Conservation (phyloP, 1,284 basidiomycete genomes). For the Laetiporus sulphureus region DNA sequence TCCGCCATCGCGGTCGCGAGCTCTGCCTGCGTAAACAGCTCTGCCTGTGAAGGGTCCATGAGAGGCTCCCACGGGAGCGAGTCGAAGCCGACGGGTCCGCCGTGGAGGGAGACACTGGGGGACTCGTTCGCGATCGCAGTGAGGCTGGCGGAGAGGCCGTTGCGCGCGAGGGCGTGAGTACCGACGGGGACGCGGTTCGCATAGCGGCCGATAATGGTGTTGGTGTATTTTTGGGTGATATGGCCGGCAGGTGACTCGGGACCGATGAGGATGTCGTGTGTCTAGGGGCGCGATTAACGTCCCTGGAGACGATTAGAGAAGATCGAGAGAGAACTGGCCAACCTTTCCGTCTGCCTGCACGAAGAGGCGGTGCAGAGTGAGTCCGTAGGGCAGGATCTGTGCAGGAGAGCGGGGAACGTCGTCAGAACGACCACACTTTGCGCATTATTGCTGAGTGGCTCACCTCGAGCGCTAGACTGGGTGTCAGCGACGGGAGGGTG, state of each 20-base stretch:
- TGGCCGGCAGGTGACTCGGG: conserved; percentile 60
- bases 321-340: conserved; percentile 15
- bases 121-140: conserved; percentile 40
- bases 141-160: conserved; percentile 44
- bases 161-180: conserved; percentile 43
- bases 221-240: conserved; percentile 56
- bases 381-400: conserved; percentile 57
- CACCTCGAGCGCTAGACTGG: conserved; percentile 53
- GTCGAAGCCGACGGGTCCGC: conserved; percentile 63
- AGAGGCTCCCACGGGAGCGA: conserved; percentile 44
- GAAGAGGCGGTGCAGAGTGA: conserved; percentile 60
- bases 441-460: conserved; percentile 6
- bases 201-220: conserved; percentile 67
- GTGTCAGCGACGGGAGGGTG: conserved; percentile 47
- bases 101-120: conserved; percentile 62
- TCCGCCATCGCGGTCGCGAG: conserved; percentile 31
- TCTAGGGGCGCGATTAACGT: conserved; percentile 30
- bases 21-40: conserved; percentile 54
- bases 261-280: conserved; percentile 69
- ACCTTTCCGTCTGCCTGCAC: conserved; percentile 60
- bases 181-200: conserved; percentile 64
- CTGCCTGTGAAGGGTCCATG: conserved; percentile 32
- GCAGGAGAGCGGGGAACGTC: conserved; percentile 4
- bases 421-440: too few species aligned
- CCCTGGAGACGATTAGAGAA: neutral